phyloP scores from a whole-genome alignment of 2,329 filamentous ascomycete genomes.

The Ascochyta viciae-villosae region DNA sequence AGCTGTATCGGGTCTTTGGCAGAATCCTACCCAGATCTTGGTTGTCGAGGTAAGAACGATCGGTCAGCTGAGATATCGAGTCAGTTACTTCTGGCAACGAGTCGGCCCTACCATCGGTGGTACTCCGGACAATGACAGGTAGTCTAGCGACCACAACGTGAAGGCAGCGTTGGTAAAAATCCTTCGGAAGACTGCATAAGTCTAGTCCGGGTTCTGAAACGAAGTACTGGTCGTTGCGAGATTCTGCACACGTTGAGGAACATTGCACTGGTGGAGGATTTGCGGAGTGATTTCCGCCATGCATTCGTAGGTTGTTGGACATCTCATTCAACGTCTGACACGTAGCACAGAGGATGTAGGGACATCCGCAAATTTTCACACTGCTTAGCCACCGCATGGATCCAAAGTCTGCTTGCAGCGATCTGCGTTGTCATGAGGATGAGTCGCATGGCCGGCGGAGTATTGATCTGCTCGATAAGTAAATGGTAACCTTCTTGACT shows the following conservation, averaged over 20 bases:
- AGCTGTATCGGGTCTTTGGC: constrained; percentile 1
- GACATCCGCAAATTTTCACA: constrained; percentile 13
- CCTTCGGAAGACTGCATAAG: background rate
- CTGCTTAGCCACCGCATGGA: constrained; percentile 11
- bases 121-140: constrained; percentile 10
- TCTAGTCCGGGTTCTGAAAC: constrained; percentile 7
- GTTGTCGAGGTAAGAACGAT: constrained; percentile 1
- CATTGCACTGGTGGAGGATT: constrained; percentile 3
- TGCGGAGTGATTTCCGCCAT: constrained; percentile 4
- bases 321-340: constrained; percentile 13
- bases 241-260: constrained; percentile 2
- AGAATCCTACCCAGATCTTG: constrained; percentile 4
- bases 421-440: background rate
- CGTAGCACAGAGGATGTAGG: constrained; percentile 18
- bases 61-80: constrained; percentile 1
- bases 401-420: background rate
- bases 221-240: background rate
- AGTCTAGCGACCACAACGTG: background rate
- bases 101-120: constrained; percentile 6
- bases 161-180: background rate
- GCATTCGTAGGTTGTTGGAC: constrained; percentile 1
- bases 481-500: background rate
- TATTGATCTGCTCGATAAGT: background rate
- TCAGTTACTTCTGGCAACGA: background rate
- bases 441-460: background rate